Evolutionary conservation across 306 rosid genomes (phyloP), one percentile per base, ranked within the genome.

Genomic region (Mucuna pruriens): DNA sequence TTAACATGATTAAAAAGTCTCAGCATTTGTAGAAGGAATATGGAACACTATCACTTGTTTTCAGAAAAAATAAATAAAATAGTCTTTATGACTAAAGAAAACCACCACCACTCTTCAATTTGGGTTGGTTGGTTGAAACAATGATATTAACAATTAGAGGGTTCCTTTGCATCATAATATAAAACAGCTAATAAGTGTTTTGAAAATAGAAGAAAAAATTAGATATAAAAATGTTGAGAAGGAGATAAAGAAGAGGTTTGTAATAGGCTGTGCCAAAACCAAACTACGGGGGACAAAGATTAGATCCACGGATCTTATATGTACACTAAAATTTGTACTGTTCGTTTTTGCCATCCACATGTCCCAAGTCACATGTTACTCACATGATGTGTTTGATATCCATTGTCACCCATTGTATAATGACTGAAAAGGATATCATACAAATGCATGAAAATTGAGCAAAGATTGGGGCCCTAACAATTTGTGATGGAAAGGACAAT

Each of bases 301-400:
- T 76, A 75, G 82, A 77, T 77, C 80, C 79, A 73, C 19, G 52
- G 80, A 69, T 62, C 33, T 44, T 78, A 36, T 3, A 55, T 67
- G 81, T 64, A 45, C 60, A 23, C 44, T 49, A 67, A 82, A 84
- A 71, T 40, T 79, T 80, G 85, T 82, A 84, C 80, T 58, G 63
- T 76, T 48, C 4, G 74, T 76, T 60, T 85, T 70, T 64, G 86
- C 57, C 63, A 68, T 84, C 46, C 75, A 69, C 77, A 70, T 77
- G 72, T 55, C 84, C 77, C 64, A 81, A 64, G 79, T 76, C 87
- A 85, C 85, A 82, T 82, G 87, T 42, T 54, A 52, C 46, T 84
- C 88, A 84, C 91, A 86, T 90, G 91, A 87, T 39, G 77, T 90
- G 90, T 83, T 82, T 85, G 84, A 79, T 33, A 39, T 74, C 19